These are phyloP conservation scores for Phialophora verrucosa DNA, from an alignment of 2,329 filamentous ascomycete species.

Conservation along the genomic window DNA sequence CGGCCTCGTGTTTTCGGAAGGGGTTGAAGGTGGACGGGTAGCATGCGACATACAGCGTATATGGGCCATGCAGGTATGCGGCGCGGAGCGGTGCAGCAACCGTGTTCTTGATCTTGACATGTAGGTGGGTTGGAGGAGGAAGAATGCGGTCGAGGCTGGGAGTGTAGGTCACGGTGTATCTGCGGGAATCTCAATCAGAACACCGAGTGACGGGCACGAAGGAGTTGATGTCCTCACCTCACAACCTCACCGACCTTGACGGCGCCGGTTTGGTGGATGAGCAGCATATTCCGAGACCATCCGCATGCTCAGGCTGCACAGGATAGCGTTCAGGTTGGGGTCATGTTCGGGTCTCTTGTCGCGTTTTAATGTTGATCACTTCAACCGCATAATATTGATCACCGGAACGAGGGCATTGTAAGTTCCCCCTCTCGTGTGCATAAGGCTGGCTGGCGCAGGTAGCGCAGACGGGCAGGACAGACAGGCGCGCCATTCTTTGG, in stretches of 20 bases:
- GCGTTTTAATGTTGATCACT: not conserved
- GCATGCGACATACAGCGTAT: slow-evolving; percentile 80
- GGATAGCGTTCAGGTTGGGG: slow-evolving; percentile 1
- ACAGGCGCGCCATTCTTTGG: not conserved
- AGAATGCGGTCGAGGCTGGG: slow-evolving; percentile 87
- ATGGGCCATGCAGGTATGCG: slow-evolving; percentile 94
- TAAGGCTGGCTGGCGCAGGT: not conserved
- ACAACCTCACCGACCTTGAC: slow-evolving; percentile 95
- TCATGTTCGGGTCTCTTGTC: not conserved
- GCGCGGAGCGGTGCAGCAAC: slow-evolving; percentile 88
- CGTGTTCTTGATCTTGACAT: slow-evolving; percentile 89
- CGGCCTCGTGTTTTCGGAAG: slow-evolving; percentile 74
- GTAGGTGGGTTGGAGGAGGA: slow-evolving; percentile 78
- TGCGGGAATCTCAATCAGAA: slow-evolving; percentile 40
- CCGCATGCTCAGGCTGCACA: not conserved
- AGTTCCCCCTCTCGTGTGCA: not conserved
- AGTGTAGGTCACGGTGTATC: slow-evolving; percentile 86
- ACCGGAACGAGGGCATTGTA: not conserved
- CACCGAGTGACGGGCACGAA: not conserved
- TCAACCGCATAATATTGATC: not conserved
- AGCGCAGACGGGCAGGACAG: not conserved
- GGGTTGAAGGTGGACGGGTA: slow-evolving; percentile 85
- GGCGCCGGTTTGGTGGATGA: slow-evolving; percentile 87
- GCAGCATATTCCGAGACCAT: slow-evolving; percentile 69
- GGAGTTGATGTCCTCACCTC: slow-evolving; percentile 60